Evolutionary conservation across 1,284 basidiomycete genomes (phyloP), one percentile per base, ranked within the genome.

Genomic region (Grifola frondosa): DNA sequence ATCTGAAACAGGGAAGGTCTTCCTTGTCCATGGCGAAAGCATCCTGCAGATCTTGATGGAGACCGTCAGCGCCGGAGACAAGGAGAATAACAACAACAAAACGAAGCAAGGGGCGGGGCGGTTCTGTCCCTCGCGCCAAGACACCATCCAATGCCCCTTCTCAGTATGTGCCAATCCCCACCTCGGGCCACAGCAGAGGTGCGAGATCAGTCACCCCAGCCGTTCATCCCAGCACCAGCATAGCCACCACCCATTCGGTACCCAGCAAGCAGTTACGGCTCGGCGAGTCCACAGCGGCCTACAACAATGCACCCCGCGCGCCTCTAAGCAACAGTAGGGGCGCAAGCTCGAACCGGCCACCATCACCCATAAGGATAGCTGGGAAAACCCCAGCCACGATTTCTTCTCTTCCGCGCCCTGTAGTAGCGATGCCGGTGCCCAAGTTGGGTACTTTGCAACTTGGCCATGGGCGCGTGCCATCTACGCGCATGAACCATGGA

Each of bases 11-110:
- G 80, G 80, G 0, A 75, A 80, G 15, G 75, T 81, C 0, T 98
- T 99, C 76, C 75, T 91, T 34, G 87, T 97, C 9, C 81, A 91
- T 49, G 95, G 95, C 6, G 77, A 85, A 50, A 82, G 88, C 48
- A 87, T 97, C 54, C 66, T 96, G 20, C 85, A 89, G 40, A 71
- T 88, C 47, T 79, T 98, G 21, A 76, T 84, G 65, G 83, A 86
- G 46, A 80, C 77, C 4, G 65, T 85, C 30, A 75, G 77, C 1
- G 69, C 72, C 30, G 65, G 73, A 4, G 87, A 88, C 52, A 91
- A 91, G 64, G 89, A 92, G 66, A 91, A 88, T 61, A 81, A 75
- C 23, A 45, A 62, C 71, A 71, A 52, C 49, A 75, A 69, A 54
- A 56, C 71, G 46, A n/a, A n/a, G n/a, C n/a, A 68, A 58, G 30